Percentiles rank a stretch among this genome's conserved stretches.
Evolutionary conservation across 805 yeast genomes (phyloP).

Genomic region (Barnettozyma californica): DNA sequence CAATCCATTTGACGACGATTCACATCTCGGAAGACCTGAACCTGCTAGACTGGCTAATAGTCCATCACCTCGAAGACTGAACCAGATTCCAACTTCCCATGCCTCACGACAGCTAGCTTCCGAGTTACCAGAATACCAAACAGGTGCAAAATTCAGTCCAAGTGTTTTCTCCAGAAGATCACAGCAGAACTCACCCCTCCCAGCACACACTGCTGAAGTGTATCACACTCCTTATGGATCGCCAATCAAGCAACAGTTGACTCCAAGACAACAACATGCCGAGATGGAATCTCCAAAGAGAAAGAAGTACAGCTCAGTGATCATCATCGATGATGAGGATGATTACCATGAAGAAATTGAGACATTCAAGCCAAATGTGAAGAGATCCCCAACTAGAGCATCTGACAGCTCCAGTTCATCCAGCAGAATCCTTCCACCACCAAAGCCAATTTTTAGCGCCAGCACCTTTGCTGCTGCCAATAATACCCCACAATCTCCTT

Average conservation of each 20-base stretch:
- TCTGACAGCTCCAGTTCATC: slow-evolving; percentile 27
- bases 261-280: slow-evolving; percentile 65
- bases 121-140: background rate
- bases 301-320: slow-evolving; percentile 43
- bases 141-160: slow-evolving; percentile 24
- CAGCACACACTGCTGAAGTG: slow-evolving; percentile 10
- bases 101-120: slow-evolving; percentile 7
- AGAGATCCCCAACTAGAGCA: slow-evolving; percentile 33
- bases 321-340: slow-evolving; percentile 39
- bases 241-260: slow-evolving; percentile 32
- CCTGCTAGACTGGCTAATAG: slow-evolving; percentile 13
- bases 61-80: slow-evolving; percentile 21
- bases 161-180: slow-evolving; percentile 33
- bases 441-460: slow-evolving; percentile 62
- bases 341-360: slow-evolving; percentile 28
- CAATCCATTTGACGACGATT: slow-evolving; percentile 27
- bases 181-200: slow-evolving; percentile 6
- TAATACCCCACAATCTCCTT: slow-evolving; percentile 9
- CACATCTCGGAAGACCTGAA: slow-evolving; percentile 20
- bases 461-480: slow-evolving; percentile 58
- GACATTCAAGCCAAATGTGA: slow-evolving; percentile 8
- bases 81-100: slow-evolving; percentile 3
- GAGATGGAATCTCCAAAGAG: slow-evolving; percentile 69
- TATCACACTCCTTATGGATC: slow-evolving; percentile 28
- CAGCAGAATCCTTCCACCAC: slow-evolving; percentile 49